A percentile compares a stretch with the other conserved stretches of the same genome.
Conservation (phyloP, 441 rosid genomes). For the Sinapis alba region DNA sequence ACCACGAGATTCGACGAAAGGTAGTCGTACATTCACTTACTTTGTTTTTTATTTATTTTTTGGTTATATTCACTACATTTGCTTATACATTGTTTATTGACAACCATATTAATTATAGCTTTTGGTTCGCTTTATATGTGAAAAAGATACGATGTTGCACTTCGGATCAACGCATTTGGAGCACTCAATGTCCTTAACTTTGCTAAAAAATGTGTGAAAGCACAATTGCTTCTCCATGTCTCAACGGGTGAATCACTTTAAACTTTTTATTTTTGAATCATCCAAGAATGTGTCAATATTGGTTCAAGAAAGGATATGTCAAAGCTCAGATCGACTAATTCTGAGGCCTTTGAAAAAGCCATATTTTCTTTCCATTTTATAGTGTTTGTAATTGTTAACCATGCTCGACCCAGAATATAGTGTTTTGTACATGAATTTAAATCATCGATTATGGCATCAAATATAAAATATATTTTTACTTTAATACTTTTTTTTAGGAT, state of each 20-base stretch:
- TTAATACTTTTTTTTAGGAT: too few species aligned
- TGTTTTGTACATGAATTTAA: background rate
- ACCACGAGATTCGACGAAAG: conserved; percentile 77
- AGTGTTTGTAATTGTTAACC: background rate
- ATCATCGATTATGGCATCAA: background rate
- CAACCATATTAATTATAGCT: background rate
- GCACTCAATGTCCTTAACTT: conserved; percentile 15
- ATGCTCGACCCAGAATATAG: background rate
- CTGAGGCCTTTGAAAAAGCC: background rate
- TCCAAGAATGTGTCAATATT: background rate
- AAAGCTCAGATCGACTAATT: background rate
- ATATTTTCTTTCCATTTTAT: background rate
- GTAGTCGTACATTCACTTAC: background rate
- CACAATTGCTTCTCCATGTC: conserved; percentile 7
- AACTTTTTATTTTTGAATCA: background rate
- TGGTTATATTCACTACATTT: background rate
- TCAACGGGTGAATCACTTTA: conserved; percentile 13
- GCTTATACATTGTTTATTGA: background rate
- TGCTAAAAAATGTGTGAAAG: conserved; percentile 5
- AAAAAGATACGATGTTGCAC: conserved; percentile 12
- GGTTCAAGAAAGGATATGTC: too few species aligned
- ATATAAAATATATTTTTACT: too few species aligned
- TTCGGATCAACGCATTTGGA: conserved; percentile 16
- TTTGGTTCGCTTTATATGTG: background rate
- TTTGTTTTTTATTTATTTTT: background rate